phyloP scores from a whole-genome alignment of 1,139 yeast species.

The Nakaseomyces bracarensis region DNA sequence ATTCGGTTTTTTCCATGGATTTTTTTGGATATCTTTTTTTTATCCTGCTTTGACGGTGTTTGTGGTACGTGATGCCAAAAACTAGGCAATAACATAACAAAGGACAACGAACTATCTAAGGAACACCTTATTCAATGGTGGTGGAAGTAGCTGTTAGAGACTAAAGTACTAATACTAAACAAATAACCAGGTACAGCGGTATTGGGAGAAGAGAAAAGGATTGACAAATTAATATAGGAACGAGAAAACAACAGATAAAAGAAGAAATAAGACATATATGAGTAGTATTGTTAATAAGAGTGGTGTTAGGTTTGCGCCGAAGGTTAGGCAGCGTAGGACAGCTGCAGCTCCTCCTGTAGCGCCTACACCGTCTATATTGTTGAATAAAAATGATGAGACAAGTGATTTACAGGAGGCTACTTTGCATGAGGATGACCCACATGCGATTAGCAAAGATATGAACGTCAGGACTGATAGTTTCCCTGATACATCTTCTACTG shows the following conservation, averaged over 20 bases:
- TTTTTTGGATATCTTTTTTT: no score
- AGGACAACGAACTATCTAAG: no score
- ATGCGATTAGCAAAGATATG: conserved; percentile 1
- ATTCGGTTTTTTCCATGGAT: no score
- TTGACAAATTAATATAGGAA: not conserved
- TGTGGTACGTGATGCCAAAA: no score
- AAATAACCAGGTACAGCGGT: not conserved
- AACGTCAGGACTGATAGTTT: not conserved
- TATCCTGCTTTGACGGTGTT: no score
- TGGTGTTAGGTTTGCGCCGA: conserved; percentile 37
- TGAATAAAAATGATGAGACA: not conserved
- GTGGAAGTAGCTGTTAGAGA: no score
- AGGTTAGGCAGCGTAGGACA: conserved; percentile 34
- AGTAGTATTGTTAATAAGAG: conserved; percentile 35
- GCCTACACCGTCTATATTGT: conserved; percentile 6
- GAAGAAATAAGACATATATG: conserved; percentile 15
- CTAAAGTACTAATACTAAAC: no score
- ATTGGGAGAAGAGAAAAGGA: not conserved
- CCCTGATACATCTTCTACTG: not conserved
- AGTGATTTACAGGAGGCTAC: not conserved
- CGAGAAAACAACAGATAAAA: not conserved
- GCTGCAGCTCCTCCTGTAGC: conserved; percentile 14
- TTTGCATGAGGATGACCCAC: conserved; percentile 4
- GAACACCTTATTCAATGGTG: no score
- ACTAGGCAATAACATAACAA: no score